Base-by-base conservation (phyloP, 2,329 filamentous ascomycete genomes). In the Thielaviopsis musarum region DNA sequence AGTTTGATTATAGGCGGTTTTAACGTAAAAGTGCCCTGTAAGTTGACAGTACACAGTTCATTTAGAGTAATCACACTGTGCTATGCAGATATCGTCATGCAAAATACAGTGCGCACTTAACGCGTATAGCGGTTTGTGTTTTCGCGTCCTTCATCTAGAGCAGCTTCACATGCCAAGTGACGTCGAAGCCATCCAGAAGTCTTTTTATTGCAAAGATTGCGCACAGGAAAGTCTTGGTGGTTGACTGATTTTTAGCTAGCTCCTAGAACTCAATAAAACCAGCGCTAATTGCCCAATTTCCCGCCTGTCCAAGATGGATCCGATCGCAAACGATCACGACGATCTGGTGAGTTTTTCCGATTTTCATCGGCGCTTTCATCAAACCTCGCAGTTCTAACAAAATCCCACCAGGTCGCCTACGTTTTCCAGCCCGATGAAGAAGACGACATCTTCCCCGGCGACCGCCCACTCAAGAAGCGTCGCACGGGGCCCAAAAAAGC, bases 381-480 rank as follows among this genome's bases (percentile, higher is more conserved):
- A 28, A 12, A 13, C 9, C 28, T 30, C 17, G 22, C 7, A 51
- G 19, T 26, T 12, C 17, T 24, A 10, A 56, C 54, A 10, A 30
- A 41, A 34, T 2, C 10, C 30, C 5, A 6, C 30, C 66, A 85
- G 82, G 76, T 77, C 54, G 80, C 81, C 59, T 85, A 82, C 67
- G 71, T 85, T 63, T 85, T 84, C 68, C 74, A 77, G 61, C 77
- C 81, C 61, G 69, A 75, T 52, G 70, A 73, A 17, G 38, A 60
- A 60, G 68, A 71, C 30, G 70, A 67, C 57, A 63, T 67, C 52
- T 65, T 64, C 55, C 64, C 61, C 17, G 59, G 67, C 41, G 67
- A 69, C 52, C 66, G 78, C 48, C 77, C 81, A 28, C 66, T 75
- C 41, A 86, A 87, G 67, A 74, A 77, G 60, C 75, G 81, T 59